A percentile compares a stretch with the other conserved stretches of the same genome.
phyloP scores from a whole-genome alignment of 2,329 filamentous ascomycete genomes.

The Paramyrothecium sp. region DNA sequence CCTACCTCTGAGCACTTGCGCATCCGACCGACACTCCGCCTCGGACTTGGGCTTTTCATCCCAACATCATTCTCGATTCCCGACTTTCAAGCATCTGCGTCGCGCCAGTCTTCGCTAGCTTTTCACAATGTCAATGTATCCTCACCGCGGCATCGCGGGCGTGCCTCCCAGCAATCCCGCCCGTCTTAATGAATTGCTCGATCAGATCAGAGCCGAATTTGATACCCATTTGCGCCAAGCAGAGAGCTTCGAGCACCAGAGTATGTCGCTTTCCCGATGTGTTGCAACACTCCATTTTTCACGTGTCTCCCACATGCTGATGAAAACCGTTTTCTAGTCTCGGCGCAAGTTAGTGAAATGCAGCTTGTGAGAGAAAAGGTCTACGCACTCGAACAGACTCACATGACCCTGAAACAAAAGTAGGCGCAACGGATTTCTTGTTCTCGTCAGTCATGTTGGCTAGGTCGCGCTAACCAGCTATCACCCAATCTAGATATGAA shows the following conservation, averaged over 20 bases:
- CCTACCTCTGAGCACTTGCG: background rate
- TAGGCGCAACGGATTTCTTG: conserved; percentile 43
- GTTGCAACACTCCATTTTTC: too few relatives aligned
- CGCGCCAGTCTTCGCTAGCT: background rate
- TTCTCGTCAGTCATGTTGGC: background rate
- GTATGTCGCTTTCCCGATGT: conserved; percentile 55
- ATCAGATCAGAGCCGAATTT: conserved; percentile 88
- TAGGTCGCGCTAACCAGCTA: conserved; percentile 4
- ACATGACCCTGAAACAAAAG: conserved; percentile 89
- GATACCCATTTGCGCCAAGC: conserved; percentile 78
- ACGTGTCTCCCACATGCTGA: too few relatives aligned
- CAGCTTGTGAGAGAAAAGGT: conserved; percentile 92
- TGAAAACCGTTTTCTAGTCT: conserved; percentile 54
- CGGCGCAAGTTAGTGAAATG: conserved; percentile 90
- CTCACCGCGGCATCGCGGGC: conserved; percentile 79
- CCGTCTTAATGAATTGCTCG: conserved; percentile 87
- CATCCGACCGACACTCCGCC: background rate
- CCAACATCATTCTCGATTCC: background rate
- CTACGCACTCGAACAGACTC: conserved; percentile 86
- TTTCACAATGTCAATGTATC: conserved; percentile 73
- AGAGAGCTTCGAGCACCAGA: conserved; percentile 88
- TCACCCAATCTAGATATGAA: conserved; percentile 68
- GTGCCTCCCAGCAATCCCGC: conserved; percentile 57
- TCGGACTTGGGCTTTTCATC: too few relatives aligned
- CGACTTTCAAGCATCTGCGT: background rate